phyloP scores from a whole-genome alignment of 1,284 basidiomycete genomes.

The Pascua sp. region DNA sequence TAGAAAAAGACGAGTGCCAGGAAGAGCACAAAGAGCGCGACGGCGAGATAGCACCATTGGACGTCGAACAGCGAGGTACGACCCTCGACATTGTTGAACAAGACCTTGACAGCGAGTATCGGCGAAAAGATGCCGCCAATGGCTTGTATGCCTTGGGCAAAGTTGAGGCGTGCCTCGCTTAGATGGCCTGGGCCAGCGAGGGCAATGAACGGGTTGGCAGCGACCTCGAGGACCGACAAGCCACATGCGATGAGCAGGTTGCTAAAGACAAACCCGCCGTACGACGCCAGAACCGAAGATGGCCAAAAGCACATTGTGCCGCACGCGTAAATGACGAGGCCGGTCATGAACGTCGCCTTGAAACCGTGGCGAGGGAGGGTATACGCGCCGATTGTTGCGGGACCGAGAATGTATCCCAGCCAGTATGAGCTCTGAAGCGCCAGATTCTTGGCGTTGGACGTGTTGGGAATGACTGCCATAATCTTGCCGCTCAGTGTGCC shows the following conservation, averaged over 20 bases:
- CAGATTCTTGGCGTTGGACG: slow-evolving; percentile 20
- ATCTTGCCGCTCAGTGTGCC: slow-evolving; percentile 43
- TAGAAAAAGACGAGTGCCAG: slow-evolving; percentile 47
- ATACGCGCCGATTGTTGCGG: slow-evolving; percentile 35
- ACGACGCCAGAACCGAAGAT: slow-evolving; percentile 40
- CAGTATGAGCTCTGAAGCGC: slow-evolving; percentile 44
- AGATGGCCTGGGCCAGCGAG: slow-evolving; percentile 45
- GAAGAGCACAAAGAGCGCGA: slow-evolving; percentile 43
- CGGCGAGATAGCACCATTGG: slow-evolving; percentile 49
- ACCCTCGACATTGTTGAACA: slow-evolving; percentile 32
- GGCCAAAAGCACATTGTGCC: slow-evolving; percentile 50
- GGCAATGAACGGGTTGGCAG: slow-evolving; percentile 49
- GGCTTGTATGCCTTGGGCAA: slow-evolving; percentile 47
- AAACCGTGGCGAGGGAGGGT: slow-evolving; percentile 38
- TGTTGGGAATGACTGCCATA: slow-evolving; percentile 29
- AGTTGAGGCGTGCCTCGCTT: slow-evolving; percentile 42
- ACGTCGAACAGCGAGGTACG: slow-evolving; percentile 36
- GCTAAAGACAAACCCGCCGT: slow-evolving; percentile 45
- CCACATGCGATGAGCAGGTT: slow-evolving; percentile 45
- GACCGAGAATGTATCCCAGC: slow-evolving; percentile 42
- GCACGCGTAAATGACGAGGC: slow-evolving; percentile 40
- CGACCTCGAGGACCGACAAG: slow-evolving; percentile 41
- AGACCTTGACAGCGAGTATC: slow-evolving; percentile 37
- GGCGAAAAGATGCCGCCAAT: slow-evolving; percentile 39
- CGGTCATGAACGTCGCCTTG: slow-evolving; percentile 47